Evolutionary conservation across 441 rosid species (phyloP).

Genomic region (Pelargonium australe): DNA sequence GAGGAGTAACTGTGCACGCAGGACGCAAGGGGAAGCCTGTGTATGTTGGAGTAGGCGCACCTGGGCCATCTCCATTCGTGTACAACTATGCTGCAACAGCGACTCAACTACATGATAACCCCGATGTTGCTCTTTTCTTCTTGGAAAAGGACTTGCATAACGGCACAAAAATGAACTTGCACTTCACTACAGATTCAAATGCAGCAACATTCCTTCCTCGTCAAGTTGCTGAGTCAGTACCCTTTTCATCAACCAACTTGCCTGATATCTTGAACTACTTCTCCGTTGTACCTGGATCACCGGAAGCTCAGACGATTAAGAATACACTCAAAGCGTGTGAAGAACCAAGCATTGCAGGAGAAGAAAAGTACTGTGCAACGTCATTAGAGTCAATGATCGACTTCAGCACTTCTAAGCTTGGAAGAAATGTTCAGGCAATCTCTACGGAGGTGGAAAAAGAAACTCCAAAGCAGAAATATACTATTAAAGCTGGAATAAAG

Average conservation of each 20-base stretch:
- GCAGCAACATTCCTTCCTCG: constrained; percentile 23
- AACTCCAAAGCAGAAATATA: constrained; percentile 9
- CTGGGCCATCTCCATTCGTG: background rate
- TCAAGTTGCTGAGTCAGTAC: constrained; percentile 17
- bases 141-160: background rate
- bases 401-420: constrained; percentile 22
- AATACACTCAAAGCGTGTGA: constrained; percentile 25
- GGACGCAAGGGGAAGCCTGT: constrained; percentile 5
- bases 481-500: constrained; percentile 6
- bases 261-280: constrained; percentile 16
- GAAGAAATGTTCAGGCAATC: constrained; percentile 18
- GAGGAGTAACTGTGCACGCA: background rate
- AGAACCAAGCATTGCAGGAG: constrained; percentile 21
- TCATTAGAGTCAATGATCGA: constrained; percentile 31
- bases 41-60: background rate
- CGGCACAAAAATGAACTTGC: constrained; percentile 3
- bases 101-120: constrained; percentile 3
- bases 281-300: constrained; percentile 20
- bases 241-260: constrained; percentile 25
- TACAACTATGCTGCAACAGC: background rate
- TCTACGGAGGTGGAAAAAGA: constrained; percentile 19
- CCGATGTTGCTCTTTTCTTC: background rate
- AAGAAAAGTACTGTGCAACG: constrained; percentile 28
- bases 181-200: constrained; percentile 15
- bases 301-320: constrained; percentile 20